Percentiles rank a stretch among this genome's conserved stretches.
phyloP scores from a whole-genome alignment of 257 asterid species.

The Fraxinus cuspidata region DNA sequence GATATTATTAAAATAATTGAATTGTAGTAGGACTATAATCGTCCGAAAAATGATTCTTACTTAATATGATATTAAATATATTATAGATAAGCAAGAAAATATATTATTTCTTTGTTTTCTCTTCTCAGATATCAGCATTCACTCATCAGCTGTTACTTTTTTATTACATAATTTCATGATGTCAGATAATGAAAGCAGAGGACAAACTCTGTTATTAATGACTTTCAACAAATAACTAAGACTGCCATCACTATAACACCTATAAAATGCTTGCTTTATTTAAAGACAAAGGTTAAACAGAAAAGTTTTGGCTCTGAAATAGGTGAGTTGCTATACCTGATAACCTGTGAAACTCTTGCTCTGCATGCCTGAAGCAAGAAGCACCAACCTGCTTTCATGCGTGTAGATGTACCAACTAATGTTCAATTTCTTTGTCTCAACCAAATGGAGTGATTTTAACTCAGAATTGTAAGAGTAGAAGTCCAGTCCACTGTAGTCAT shows the following conservation, averaged over 20 bases:
- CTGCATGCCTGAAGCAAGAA: constrained; percentile 91
- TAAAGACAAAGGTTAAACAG: constrained; percentile 11
- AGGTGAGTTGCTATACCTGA: constrained; percentile 63
- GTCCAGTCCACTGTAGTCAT: constrained; percentile 79
- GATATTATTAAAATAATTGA: no score
- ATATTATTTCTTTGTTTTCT: neutral
- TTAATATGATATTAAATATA: no score
- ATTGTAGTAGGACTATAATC: no score
- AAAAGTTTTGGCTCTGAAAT: constrained; percentile 14
- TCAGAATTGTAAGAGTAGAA: constrained; percentile 58
- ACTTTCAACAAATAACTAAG: neutral
- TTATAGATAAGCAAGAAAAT: constrained; percentile 10
- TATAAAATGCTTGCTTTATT: constrained; percentile 10
- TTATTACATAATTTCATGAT: constrained; percentile 2
- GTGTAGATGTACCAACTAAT: constrained; percentile 90
- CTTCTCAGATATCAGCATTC: neutral
- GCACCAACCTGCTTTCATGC: constrained; percentile 96
- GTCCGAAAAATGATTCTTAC: no score
- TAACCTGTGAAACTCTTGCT: constrained; percentile 84
- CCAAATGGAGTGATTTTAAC: constrained; percentile 64
- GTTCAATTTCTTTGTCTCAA: constrained; percentile 68
- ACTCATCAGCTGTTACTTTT: constrained; percentile 16
- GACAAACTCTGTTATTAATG: constrained; percentile 4
- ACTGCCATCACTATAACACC: constrained; percentile 13
- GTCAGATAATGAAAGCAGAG: neutral